Evolutionary conservation across 345 rosid species (phyloP), one percentile per base, ranked within the genome.

Genomic region (Theobroma cacao): DNA sequence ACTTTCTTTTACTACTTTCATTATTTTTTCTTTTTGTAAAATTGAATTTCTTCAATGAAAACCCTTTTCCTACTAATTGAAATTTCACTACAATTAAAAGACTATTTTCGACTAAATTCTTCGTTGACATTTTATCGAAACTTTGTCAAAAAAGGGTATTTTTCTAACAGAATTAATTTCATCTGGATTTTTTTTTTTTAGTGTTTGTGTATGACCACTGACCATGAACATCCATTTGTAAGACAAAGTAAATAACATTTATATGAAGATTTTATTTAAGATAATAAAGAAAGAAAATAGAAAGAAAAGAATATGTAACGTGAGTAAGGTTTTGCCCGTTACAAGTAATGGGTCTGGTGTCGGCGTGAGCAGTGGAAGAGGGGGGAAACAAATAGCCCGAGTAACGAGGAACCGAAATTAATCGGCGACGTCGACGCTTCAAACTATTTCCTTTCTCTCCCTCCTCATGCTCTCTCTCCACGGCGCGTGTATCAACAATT

Each of bases 371-470:
- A 15, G 28, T 47, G 77, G 74, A 74, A 65, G 34, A 58, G 72
- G 45, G 45, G 45, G 36, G 36, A 68, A 28, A 30, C 41, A 70
- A 70, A 70, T 50, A 47, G 74, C 83, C 83, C 83, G 72, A 77
- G 30, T 72, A 72, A 77, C 80, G 83, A 81, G 83, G 80, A 70
- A 40, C 79, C 78, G 52, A 65, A 81, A 66, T 81, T 77, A 77
- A 64, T 72, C 69, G 70, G 73, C 56, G 75, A 73, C 77, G 73
- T 77, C 78, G 80, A 77, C 77, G 45, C 55, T 58, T 77, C 80
- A 73, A 73, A 47, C 36, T 3, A 60, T 60, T 18, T 43, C 58
- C 2, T 5, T 60, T 48, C 59, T 48, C 59, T 9, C 33, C 41
- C 4, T 70, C 36, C 58, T 20, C 59, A 31, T n/a, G n/a, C 41